phyloP scores from a whole-genome alignment of 257 asterid genomes.

The Nicotiana obtusifolia region DNA sequence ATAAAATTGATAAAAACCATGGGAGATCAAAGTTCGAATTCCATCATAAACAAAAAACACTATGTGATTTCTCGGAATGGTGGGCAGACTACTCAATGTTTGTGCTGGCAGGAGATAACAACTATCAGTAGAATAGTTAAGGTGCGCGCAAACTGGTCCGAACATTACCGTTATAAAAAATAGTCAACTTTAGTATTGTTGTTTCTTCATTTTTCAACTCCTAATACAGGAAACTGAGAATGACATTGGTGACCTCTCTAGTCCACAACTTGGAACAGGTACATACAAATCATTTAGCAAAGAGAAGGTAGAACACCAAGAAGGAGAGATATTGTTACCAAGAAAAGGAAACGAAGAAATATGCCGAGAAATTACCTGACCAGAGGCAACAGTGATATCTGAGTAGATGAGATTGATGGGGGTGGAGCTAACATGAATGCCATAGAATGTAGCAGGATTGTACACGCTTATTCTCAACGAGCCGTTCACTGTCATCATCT shows the following conservation, averaged over 20 bases:
- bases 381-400: conserved; percentile 71
- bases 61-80: not conserved
- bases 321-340: not conserved
- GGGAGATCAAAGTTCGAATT: not conserved
- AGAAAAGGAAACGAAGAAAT: not conserved
- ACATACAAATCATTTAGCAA: not conserved
- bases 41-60: no score
- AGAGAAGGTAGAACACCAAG: not conserved
- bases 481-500: conserved; percentile 66
- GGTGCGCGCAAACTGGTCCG: not conserved
- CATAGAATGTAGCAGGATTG: conserved; percentile 91
- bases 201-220: not conserved
- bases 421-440: conserved; percentile 72
- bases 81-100: not conserved
- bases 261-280: not conserved
- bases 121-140: not conserved
- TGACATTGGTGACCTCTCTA: not conserved
- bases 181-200: not conserved
- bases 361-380: conserved; percentile 43
- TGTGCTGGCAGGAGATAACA: no score
- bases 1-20: not conserved
- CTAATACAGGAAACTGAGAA: no score
- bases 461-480: conserved; percentile 65
- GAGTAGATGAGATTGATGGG: conserved; percentile 74
- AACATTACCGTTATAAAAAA: not conserved